Evolutionary conservation across 371 early-diverging fungal species (phyloP).

Genomic region (Smittium mucronatum): DNA sequence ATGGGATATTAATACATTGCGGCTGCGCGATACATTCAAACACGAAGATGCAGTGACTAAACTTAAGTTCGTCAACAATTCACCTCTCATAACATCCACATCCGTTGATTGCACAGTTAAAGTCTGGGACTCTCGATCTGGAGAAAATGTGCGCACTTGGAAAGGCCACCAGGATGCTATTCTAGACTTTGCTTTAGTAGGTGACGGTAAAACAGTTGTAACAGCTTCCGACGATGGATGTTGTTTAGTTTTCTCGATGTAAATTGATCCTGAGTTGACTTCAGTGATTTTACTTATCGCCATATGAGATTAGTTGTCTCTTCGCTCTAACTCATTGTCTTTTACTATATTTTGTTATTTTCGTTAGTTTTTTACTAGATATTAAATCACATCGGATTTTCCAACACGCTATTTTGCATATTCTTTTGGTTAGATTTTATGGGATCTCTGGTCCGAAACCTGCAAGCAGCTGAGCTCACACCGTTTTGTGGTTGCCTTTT

Average conservation of each 20-base stretch:
- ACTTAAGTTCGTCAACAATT: conserved; percentile 87
- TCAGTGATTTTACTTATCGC: too few relatives aligned
- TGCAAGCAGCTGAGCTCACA: too few relatives aligned
- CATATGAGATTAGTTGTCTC: too few relatives aligned
- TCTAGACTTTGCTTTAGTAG: conserved; percentile 61
- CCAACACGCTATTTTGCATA: too few relatives aligned
- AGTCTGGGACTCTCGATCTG: conserved; percentile 86
- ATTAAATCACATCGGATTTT: too few relatives aligned
- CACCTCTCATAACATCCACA: conserved; percentile 74
- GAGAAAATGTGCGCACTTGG: conserved; percentile 71
- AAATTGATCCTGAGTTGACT: too few relatives aligned
- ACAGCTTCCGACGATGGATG: conserved; percentile 33
- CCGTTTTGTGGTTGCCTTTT: too few relatives aligned
- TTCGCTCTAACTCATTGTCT: too few relatives aligned
- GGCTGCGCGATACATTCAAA: conserved; percentile 67
- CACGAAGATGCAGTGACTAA: conserved; percentile 75
- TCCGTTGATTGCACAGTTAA: conserved; percentile 80
- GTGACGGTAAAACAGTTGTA: conserved; percentile 47
- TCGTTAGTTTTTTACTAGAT: too few relatives aligned
- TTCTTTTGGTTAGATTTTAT: too few relatives aligned
- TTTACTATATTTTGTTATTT: too few relatives aligned
- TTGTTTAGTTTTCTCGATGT: conserved; percentile 34
- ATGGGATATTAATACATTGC: conserved; percentile 53
- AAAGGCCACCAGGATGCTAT: conserved; percentile 80
- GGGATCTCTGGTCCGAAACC: too few relatives aligned